Evolutionary conservation across 352 stramenopile genomes (phyloP), one percentile per base, ranked within the genome.

Genomic region (Globisporangium apiculatum): DNA sequence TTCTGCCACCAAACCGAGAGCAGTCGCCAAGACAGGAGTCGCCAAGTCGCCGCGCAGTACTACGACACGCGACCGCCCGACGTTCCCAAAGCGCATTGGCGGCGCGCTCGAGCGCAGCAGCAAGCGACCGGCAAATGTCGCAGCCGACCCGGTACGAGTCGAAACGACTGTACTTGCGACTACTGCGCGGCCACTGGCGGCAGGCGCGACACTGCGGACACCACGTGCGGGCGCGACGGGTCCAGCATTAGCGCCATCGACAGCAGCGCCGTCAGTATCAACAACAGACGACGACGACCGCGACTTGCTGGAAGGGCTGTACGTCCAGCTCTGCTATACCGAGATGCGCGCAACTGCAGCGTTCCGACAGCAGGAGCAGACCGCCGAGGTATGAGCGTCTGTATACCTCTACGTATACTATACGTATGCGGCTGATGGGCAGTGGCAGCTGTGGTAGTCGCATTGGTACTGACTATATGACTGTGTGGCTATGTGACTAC

Each of bases 251-350:
- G 36, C 45, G 40, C 24, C 24, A 31, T 31, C 24, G 24, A 2
- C 24, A 31, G 24, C 24, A 31, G 24, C 24, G 24, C 24, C 24
- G 24, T 31, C 24, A 31, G 24, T 31, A 31, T 31, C 24, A 31
- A 31, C 24, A 31, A 18, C 52, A 36, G 17, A 60, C 24, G 56
- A 75, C 35, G 70, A 80, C 17, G 76, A 86, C 48, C 57, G 82
- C 3, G 74, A 85, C 54, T 43, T 81, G 15, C 60, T 89, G 4
- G 66, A 85, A 41, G 68, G 64, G 5, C 40, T 86, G 14, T 81
- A 84, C 40, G 67, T 71, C 42, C 76, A 87, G 53, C 59, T 89
- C 5, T 77, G 72, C 41, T 75, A 84, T 9, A 58, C 65, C 0
- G 72, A 87, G 60, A 70, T 67, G 17, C 70, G 70, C 52, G 63